Base-by-base conservation (phyloP, 495 filamentous ascomycete species). In the Penicillium dipodomyicola region DNA sequence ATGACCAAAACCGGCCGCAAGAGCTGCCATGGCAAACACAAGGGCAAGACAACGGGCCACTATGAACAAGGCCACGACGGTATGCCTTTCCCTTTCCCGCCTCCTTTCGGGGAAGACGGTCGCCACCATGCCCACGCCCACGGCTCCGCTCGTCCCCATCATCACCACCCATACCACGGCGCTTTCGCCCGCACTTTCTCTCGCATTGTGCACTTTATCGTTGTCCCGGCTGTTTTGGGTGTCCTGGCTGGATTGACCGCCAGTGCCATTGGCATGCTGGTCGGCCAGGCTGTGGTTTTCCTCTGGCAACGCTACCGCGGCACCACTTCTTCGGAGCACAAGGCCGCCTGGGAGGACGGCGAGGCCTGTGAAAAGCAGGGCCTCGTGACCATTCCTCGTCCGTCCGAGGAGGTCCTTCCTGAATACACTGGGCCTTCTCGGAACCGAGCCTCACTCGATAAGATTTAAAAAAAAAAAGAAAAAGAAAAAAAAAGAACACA, bases 251-350 rank as follows among this genome's bases (percentile, higher is more conserved):
- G 80, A 41, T 61, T 82, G 54, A 69, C 72, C 5, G 79, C 80
- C 39, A 77, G 76, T 52, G 77, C 75, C n/a, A 62, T 82, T 32
- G 80, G 80, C 46, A 82, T 81, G 79, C 60, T 81, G 35, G 71
- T 81, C 17, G 80, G 79, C 40, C 78, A 82, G 65, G 54, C 71
- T 15, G 68, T 78, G 30, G 69, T 81, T 22, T 81, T 76, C 67
- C 27, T 81, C 48, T 82, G 80, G 80, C 70, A 71, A 48, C 74
- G 76, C 41, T 73, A 72, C 63, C 73, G 75, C 54, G 72, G 69
- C 42, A 58, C 63, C 51, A 59, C 63, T 32, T 46, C 60, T 19
- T 57, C 68, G 48, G 66, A 68, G 37, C 65, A 71, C 37, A 60
- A 59, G 53, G 65, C 67, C 48, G 67, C 63, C 35, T 65, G 62